phyloP scores from a whole-genome alignment of 805 yeast species.

The Maudiozyma saulgeensis region DNA sequence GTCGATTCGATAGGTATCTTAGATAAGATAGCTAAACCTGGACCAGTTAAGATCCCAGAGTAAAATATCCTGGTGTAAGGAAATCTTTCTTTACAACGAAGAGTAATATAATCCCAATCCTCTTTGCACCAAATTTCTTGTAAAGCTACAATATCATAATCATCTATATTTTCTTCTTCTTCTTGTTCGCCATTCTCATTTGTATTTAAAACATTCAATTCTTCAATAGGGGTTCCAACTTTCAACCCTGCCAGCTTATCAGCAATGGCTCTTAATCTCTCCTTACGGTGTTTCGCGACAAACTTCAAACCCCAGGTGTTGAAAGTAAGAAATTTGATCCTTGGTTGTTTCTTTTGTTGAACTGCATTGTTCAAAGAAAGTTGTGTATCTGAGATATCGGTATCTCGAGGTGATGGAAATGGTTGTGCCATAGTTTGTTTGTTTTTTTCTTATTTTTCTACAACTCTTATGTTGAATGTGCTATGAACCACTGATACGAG shows the following conservation, averaged over 20 bases:
- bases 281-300: constrained; percentile 61
- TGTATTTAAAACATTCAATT: constrained; percentile 3
- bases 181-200: background rate
- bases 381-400: background rate
- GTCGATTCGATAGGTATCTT: constrained; percentile 75
- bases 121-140: constrained; percentile 88
- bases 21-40: constrained; percentile 81
- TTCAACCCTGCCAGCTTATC: constrained; percentile 38
- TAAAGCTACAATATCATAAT: constrained; percentile 78
- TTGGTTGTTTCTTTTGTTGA: constrained; percentile 1
- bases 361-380: background rate
- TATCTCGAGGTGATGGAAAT: background rate
- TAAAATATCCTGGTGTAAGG: constrained; percentile 64
- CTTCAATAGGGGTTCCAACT: constrained; percentile 12
- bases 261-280: constrained; percentile 68
- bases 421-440: background rate
- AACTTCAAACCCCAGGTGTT: constrained; percentile 87
- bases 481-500: too few species aligned
- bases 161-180: constrained; percentile 17
- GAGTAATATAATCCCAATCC: constrained; percentile 65
- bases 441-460: too few species aligned
- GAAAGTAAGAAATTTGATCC: constrained; percentile 50
- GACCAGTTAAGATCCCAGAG: constrained; percentile 84
- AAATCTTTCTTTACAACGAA: constrained; percentile 35
- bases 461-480: too few species aligned